phyloP scores from a whole-genome alignment of 1,284 basidiomycete species.

The Trichosporon ovoides region DNA sequence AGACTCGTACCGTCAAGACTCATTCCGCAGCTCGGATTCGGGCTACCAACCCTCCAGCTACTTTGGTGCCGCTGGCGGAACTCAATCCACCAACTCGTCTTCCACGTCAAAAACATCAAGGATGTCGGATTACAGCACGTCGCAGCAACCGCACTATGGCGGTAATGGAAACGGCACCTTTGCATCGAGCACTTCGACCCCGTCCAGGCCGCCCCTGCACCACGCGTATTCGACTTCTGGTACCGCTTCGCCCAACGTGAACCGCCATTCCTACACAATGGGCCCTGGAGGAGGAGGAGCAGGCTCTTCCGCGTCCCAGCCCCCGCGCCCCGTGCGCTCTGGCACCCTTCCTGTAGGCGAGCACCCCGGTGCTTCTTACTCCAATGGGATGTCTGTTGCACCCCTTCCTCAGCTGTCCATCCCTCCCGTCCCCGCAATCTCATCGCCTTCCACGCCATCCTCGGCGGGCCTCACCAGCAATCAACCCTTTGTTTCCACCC shows the following conservation, averaged over 20 bases:
- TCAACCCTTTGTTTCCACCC: constrained; percentile 22
- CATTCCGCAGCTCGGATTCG: constrained; percentile 5
- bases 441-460: constrained; percentile 1
- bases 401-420: constrained; percentile 3
- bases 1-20: constrained; percentile 6
- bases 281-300: constrained; percentile 3
- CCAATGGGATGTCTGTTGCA: not conserved
- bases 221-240: not conserved
- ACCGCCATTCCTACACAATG: constrained; percentile 36
- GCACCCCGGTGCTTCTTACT: constrained; percentile 17
- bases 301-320: constrained; percentile 16
- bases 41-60: constrained; percentile 4
- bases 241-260: constrained; percentile 39
- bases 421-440: not conserved
- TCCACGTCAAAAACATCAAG: constrained; percentile 1
- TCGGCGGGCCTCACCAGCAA: constrained; percentile 15
- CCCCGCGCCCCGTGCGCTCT: constrained; percentile 42
- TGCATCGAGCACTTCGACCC: constrained; percentile 14
- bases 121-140: not conserved
- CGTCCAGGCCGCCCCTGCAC: constrained; percentile 1
- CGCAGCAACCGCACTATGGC: not conserved
- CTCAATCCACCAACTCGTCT: not conserved
- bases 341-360: constrained; percentile 44
- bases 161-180: constrained; percentile 3
- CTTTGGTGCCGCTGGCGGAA: not conserved